These are phyloP conservation scores for Thyridium curvatum DNA, from an alignment of 2,329 filamentous ascomycete species.

Conservation along the genomic window DNA sequence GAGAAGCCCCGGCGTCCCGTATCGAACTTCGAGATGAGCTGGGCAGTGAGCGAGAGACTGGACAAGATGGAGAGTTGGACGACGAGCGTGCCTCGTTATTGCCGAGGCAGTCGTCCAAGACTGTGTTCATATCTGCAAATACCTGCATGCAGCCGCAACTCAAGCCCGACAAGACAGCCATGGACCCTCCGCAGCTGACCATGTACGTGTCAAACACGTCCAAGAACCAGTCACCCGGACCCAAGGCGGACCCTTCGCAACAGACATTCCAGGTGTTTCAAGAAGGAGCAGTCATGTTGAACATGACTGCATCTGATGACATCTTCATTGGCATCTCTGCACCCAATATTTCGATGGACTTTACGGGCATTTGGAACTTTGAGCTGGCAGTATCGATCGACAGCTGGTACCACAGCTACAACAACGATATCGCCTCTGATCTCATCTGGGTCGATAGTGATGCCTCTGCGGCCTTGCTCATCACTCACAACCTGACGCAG, in stretches of 20 bases:
- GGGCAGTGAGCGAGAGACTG: no score
- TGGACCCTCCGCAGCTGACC: conserved; percentile 63
- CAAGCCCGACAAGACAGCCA: conserved; percentile 34
- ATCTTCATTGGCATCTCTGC: conserved; percentile 75
- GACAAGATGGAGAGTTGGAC: no score
- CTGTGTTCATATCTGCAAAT: conserved; percentile 77
- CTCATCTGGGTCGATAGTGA: conserved; percentile 84
- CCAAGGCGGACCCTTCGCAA: conserved; percentile 35
- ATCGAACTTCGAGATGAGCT: conserved; percentile 6
- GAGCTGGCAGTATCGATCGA: conserved; percentile 80
- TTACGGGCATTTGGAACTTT: conserved; percentile 67
- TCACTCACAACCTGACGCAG: conserved; percentile 66
- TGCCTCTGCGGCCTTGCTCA: conserved; percentile 68
- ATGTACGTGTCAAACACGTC: conserved; percentile 68
- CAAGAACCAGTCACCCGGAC: conserved; percentile 61
- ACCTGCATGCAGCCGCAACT: conserved; percentile 72
- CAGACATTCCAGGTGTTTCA: conserved; percentile 47
- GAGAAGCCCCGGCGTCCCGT: conserved; percentile 12
- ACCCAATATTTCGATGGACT: conserved; percentile 53
- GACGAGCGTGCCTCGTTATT: no score
- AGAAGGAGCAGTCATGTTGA: conserved; percentile 64
- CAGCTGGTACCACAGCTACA: conserved; percentile 64
- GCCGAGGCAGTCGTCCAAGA: conserved; percentile 27
- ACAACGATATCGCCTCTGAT: conserved; percentile 43
- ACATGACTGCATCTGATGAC: conserved; percentile 54